Evolutionary conservation across 169 alveolate genomes (phyloP), one percentile per base, ranked within the genome.

Genomic region (Perkinsus chesapeaki): DNA sequence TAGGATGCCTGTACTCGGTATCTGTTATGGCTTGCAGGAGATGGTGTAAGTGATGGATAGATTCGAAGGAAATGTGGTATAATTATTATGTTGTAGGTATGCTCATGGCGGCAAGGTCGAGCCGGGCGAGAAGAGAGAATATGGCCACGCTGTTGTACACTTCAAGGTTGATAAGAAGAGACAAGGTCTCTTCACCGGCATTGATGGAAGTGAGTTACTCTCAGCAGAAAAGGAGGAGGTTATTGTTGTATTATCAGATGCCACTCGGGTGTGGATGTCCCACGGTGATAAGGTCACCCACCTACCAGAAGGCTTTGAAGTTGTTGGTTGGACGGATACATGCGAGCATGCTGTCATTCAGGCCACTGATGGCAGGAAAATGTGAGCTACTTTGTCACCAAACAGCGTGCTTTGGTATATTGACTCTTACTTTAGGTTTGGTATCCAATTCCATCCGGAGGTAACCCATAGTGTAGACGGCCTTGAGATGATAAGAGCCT

Each of bases 361-460:
- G 82, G 82, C 82, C 31, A 60, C 82, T 9, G 82, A 60, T 60
- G 82, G 82, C 31, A 60, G 82, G 82, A 60, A 60, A 16, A 60
- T 60, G 82, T 60, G 27, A 34, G 12, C 37, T 7, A 12, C 82
- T 60, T 60, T 27, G 82, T 60, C n/a, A n/a, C n/a, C n/a, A n/a
- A n/a, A n/a, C n/a, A n/a, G n/a, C n/a, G n/a, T n/a, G n/a, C n/a
- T 60, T 7, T 60, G 82, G 12, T 7, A 34, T 27, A 16, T 20
- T 60, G 82, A 20, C 27, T 27, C 37, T 60, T 34, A 34, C 27
- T 3, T 60, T 16, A 60, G 82, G 82, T 95, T 91, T 72, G 95
- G 95, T n/a, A 93, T 95, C 73, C 96, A 95, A 93, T 95, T 95
- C 91, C 96, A 95, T 39, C 96, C 96, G 3, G 96, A 95, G 92